Base-by-base conservation (phyloP, 345 rosid species). In the Bruguiera parviflora region DNA sequence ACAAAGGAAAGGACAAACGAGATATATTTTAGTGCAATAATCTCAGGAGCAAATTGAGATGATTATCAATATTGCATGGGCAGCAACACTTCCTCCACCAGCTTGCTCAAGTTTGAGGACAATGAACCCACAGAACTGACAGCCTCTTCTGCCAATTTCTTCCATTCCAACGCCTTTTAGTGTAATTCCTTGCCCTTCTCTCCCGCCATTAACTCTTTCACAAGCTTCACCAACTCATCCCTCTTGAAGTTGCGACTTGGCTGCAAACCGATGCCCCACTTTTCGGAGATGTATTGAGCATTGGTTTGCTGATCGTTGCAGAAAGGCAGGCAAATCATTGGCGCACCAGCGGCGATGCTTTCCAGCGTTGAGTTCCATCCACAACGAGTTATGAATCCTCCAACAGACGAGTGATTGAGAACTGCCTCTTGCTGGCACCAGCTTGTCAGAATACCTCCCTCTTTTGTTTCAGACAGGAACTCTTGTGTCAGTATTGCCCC, bases 361-460 rank as follows among this genome's bases (percentile, higher is more conserved):
- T 71, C 70, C 0, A 71, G n/a, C 19, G 69, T 71, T 15, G 73
- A 69, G 57, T 35, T 55, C 73, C 73, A 64, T 1, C 65, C 60
- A 33, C 37, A 33, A 33, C 1, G 37, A 1, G 35, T 58, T 57
- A 73, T 47, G 37, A 73, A 73, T 6, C 71, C 67, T 19, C 61
- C 71, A 6, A 73, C 7, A 4, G 71, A 53, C 24, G 71, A 67
- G 52, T 66, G 76, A 24, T 67, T 73, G 15, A 66, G 67, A 25
- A 73, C 76, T 61, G 59, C 19, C 33, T 73, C 67, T 61, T 73
- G 76, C 4, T 35, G 71, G 27, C 76, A 73, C 71, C 71, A 73
- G 22, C 71, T 61, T 11, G 55, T 27, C 33, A 67, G n/a, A 8
- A 66, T 16, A 19, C 71, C 53, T 53, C 76, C 49, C 6, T 61